Percentiles rank a stretch among this genome's conserved stretches.
Conservation (phyloP, 1,139 yeast genomes). For the Kodamaea plutei region DNA sequence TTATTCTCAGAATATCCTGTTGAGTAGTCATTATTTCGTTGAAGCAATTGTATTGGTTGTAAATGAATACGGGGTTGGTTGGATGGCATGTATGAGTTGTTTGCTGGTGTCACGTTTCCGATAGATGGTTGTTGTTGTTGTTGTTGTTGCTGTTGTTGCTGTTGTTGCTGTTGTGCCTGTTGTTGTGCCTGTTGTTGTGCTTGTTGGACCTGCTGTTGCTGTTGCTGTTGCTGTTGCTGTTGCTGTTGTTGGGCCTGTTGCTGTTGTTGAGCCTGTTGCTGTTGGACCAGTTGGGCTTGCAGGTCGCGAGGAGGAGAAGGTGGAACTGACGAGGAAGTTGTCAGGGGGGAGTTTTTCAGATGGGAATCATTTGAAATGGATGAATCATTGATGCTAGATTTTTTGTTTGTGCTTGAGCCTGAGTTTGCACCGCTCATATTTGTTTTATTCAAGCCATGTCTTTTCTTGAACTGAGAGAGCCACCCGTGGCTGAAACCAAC, state of each 20-base stretch:
- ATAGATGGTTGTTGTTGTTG: not conserved
- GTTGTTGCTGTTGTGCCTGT: not conserved
- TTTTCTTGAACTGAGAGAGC: slow-evolving; percentile 55
- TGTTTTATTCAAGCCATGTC: slow-evolving; percentile 49
- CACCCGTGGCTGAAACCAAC: slow-evolving; percentile 58
- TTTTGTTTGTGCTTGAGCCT: not conserved
- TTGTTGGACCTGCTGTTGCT: not conserved
- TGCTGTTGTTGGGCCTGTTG: not conserved
- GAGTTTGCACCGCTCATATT: slow-evolving; percentile 23
- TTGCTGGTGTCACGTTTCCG: not conserved
- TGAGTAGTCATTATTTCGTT: slow-evolving; percentile 2
- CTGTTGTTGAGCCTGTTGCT: not conserved
- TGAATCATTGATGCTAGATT: no score
- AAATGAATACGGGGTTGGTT: slow-evolving; percentile 3
- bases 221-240: not conserved
- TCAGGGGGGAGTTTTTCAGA: no score
- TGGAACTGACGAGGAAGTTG: no score
- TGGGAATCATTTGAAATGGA: no score
- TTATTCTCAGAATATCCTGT: slow-evolving; percentile 1
- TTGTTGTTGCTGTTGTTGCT: slow-evolving; percentile 1
- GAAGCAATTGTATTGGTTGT: slow-evolving; percentile 6
- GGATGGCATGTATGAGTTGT: not conserved
- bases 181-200: slow-evolving; percentile 1
- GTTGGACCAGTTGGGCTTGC: not conserved
- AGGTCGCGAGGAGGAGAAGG: no score